Evolutionary conservation across 2,329 filamentous ascomycete genomes (phyloP).

Genomic region (Alternaria triticimaculans): DNA sequence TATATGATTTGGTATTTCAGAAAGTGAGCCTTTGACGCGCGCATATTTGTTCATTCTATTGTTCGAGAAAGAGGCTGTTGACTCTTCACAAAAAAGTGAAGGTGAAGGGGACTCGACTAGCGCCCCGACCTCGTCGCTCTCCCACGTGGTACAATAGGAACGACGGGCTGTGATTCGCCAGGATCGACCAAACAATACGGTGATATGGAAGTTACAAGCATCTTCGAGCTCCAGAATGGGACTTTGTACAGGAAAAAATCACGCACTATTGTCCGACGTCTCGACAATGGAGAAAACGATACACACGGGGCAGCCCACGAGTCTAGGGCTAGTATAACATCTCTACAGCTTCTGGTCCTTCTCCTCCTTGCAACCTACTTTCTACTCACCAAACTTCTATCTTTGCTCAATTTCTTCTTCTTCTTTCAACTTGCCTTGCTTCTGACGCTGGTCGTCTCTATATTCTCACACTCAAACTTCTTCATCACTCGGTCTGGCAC

Average conservation of each 20-base stretch:
- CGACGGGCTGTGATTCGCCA: background rate
- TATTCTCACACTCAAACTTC: background rate
- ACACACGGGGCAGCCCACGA: background rate
- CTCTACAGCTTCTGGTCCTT: background rate
- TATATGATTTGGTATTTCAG: background rate
- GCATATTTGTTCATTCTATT: background rate
- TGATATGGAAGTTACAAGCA: background rate
- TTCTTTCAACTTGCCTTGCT: background rate
- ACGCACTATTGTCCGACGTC: slow-evolving; percentile 1
- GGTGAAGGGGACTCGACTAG: slow-evolving; percentile 2
- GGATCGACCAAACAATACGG: background rate
- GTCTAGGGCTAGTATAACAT: background rate
- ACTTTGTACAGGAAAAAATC: background rate
- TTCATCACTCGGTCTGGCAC: background rate
- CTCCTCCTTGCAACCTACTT: background rate
- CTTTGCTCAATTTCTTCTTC: background rate
- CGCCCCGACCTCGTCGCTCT: background rate
- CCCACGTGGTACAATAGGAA: slow-evolving; percentile 1
- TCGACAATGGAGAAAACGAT: background rate
- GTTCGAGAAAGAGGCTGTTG: background rate
- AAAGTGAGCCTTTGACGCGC: background rate
- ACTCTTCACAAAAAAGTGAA: background rate
- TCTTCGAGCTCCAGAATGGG: background rate
- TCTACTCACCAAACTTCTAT: background rate
- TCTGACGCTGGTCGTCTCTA: slow-evolving; percentile 12